phyloP scores from a whole-genome alignment of 805 yeast species.

The Wilhelminamyces savonicus region DNA sequence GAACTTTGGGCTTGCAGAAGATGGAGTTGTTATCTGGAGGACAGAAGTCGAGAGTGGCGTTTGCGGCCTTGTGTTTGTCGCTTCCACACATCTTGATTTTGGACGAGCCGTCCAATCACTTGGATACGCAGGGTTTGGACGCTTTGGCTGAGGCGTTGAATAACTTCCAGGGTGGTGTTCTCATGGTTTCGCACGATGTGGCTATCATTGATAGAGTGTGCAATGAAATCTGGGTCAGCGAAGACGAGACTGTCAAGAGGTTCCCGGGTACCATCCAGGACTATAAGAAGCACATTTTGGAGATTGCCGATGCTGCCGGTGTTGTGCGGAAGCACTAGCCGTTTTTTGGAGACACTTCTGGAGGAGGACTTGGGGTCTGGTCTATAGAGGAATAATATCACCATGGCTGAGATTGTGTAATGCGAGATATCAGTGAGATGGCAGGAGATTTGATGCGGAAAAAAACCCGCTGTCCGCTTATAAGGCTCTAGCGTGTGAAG shows the following conservation, averaged over 20 bases:
- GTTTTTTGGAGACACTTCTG: neutral
- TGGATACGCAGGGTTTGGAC: conserved; percentile 97
- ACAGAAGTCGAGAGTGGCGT: conserved; percentile 96
- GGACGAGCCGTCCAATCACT: conserved; percentile 97
- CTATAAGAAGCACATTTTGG: conserved; percentile 82
- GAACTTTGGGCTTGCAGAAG: conserved; percentile 85
- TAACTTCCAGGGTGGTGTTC: conserved; percentile 88
- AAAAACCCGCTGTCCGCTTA: too few species aligned
- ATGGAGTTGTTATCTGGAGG: conserved; percentile 93
- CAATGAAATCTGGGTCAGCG: conserved; percentile 94
- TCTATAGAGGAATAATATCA: neutral
- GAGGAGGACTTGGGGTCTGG: neutral
- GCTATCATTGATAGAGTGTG: conserved; percentile 83
- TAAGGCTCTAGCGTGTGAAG: too few species aligned
- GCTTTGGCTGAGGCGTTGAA: conserved; percentile 87
- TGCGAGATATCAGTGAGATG: neutral
- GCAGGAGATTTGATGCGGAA: neutral
- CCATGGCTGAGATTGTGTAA: neutral
- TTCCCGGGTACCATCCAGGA: conserved; percentile 81
- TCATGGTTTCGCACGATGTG: conserved; percentile 98
- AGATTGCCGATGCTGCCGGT: conserved; percentile 74
- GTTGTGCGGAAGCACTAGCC: conserved; percentile 78
- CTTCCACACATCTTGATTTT: conserved; percentile 88
- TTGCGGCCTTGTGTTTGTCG: conserved; percentile 86
- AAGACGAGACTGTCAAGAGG: conserved; percentile 70